phyloP scores from a whole-genome alignment of 2,329 filamentous ascomycete genomes.

The Xylaria sp. region DNA sequence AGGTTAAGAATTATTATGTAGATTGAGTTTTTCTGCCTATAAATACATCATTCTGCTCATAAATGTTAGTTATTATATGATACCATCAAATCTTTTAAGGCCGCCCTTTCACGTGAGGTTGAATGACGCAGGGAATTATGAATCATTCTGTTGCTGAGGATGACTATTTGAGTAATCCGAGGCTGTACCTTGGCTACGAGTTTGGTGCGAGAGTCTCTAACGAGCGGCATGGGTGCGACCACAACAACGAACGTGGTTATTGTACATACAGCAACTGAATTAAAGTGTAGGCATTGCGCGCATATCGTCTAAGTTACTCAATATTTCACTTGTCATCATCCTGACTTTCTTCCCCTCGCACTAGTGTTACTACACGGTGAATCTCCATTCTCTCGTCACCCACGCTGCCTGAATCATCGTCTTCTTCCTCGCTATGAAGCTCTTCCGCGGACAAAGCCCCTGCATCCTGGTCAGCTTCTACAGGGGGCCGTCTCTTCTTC shows the following conservation, averaged over 20 bases:
- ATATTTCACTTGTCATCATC: conserved; percentile 26
- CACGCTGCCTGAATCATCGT: conserved; percentile 46
- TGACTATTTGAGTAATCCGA: neutral
- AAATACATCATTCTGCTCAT: too few relatives aligned
- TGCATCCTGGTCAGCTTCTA: conserved; percentile 48
- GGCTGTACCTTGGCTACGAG: neutral
- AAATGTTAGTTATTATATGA: too few relatives aligned
- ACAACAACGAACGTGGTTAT: neutral
- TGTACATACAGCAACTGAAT: neutral
- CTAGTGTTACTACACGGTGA: conserved; percentile 38
- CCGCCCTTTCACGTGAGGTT: neutral
- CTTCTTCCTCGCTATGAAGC: conserved; percentile 49
- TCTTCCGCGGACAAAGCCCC: conserved; percentile 51
- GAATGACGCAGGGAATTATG: neutral
- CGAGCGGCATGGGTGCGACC: neutral
- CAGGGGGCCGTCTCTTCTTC: conserved; percentile 70
- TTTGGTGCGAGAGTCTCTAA: neutral
- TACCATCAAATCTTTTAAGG: neutral
- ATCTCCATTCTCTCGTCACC: conserved; percentile 44
- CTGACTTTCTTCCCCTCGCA: conserved; percentile 27
- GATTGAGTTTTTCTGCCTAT: too few relatives aligned
- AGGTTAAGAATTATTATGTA: too few relatives aligned
- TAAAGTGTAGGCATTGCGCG: neutral
- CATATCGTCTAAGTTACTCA: neutral
- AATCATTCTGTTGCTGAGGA: neutral